Conservation (phyloP, 2,329 filamentous ascomycete species). For the Cordyceps fumosorosea region DNA sequence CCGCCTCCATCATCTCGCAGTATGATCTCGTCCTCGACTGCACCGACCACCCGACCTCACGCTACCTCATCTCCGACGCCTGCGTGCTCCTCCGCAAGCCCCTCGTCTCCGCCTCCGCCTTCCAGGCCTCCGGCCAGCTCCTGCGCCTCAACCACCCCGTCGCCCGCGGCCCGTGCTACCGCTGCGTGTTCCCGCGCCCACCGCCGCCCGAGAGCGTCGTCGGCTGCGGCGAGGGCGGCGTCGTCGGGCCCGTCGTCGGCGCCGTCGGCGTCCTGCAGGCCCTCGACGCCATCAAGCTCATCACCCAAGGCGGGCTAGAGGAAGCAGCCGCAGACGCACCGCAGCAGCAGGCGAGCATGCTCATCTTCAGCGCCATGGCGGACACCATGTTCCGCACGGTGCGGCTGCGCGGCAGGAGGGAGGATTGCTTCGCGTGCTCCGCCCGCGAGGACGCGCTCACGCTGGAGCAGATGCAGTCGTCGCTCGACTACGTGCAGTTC, state of each 20-base stretch:
- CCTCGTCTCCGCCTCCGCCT: conserved; percentile 81
- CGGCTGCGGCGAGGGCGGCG: conserved; percentile 87
- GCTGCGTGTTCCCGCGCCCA: conserved; percentile 84
- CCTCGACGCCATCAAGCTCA: conserved; percentile 79
- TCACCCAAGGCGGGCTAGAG: conserved; percentile 39
- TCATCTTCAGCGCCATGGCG: conserved; percentile 43
- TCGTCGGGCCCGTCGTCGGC: conserved; percentile 87
- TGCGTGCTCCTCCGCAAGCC: conserved; percentile 75
- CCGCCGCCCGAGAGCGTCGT: conserved; percentile 77
- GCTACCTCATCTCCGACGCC: conserved; percentile 87
- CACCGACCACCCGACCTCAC: conserved; percentile 85
- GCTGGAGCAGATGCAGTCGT: conserved; percentile 51
- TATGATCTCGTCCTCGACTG: conserved; percentile 92
- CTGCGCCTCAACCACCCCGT: conserved; percentile 82
- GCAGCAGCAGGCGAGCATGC: conserved; percentile 26
- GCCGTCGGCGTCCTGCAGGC: conserved; percentile 91
- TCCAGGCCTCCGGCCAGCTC: conserved; percentile 84
- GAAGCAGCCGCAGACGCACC: conserved; percentile 16
- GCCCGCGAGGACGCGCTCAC: conserved; percentile 51
- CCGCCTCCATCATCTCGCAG: conserved; percentile 54
- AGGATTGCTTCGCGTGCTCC: conserved; percentile 73
- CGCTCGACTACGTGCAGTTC: conserved; percentile 78
- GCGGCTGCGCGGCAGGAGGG: conserved; percentile 61
- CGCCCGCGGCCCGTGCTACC: conserved; percentile 75
- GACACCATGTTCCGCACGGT: conserved; percentile 62